Evolutionary conservation across 1,284 basidiomycete genomes (phyloP).

Genomic region (Anthracocystis setariae): DNA sequence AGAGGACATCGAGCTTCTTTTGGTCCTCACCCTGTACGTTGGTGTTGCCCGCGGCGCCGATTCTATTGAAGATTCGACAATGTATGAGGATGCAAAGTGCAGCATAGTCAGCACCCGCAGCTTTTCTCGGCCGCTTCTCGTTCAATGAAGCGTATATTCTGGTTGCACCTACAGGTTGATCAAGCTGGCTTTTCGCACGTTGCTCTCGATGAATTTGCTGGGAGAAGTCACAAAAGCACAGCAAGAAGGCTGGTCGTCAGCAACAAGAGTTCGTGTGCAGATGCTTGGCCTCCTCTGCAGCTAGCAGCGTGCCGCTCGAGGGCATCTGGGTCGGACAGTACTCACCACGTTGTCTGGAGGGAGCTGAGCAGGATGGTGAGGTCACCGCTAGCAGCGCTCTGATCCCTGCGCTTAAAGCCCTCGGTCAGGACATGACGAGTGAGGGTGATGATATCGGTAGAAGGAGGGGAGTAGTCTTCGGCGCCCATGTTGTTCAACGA

Average conservation of each 20-base stretch:
- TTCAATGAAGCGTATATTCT: background rate
- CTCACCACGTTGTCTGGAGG: constrained; percentile 79
- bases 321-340: background rate
- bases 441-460: constrained; percentile 66
- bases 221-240: background rate
- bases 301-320: background rate
- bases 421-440: constrained; percentile 65
- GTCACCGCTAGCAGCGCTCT: constrained; percentile 74
- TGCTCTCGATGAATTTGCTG: constrained; percentile 90
- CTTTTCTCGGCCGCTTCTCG: too few species aligned
- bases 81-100: constrained; percentile 5
- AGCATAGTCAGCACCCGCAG: constrained; percentile 2
- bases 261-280: background rate
- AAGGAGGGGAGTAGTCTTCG: constrained; percentile 55
- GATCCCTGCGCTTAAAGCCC: constrained; percentile 48
- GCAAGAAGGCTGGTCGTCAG: background rate
- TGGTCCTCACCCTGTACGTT: constrained; percentile 99
- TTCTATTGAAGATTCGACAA: constrained; percentile 70
- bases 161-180: constrained; percentile 85
- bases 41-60: constrained; percentile 92
- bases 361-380: constrained; percentile 92
- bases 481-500: constrained; percentile 36
- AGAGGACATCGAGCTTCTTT: constrained; percentile 97
- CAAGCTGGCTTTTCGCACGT: constrained; percentile 93
- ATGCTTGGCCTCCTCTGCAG: background rate